Percentiles rank a stretch among this genome's conserved stretches.
Evolutionary conservation across 129 eudicot species (phyloP).

Genomic region (Flaveria sonorensis): DNA sequence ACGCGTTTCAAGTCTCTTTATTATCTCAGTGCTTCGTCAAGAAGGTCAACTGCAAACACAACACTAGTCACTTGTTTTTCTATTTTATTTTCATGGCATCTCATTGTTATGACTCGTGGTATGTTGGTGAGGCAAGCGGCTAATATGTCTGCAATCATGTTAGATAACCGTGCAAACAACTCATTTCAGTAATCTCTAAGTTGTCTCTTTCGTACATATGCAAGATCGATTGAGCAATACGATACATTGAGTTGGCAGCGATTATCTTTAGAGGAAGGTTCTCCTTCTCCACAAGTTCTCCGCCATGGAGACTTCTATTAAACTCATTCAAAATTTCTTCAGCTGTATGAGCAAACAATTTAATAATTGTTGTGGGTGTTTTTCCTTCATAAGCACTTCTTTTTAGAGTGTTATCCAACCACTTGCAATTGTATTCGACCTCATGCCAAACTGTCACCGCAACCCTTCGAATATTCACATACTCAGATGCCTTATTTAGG

Average conservation of each 20-base stretch:
- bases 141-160: slow-evolving; percentile 19
- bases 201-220: not conserved
- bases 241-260: slow-evolving; percentile 13
- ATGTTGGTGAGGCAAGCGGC: slow-evolving; percentile 23
- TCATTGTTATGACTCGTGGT: not conserved
- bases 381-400: slow-evolving; percentile 12
- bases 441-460: not conserved
- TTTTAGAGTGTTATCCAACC: not conserved
- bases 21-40: slow-evolving; percentile 3
- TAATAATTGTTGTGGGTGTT: not conserved
- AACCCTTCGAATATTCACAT: slow-evolving; percentile 7
- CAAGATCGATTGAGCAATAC: not conserved
- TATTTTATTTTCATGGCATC: not conserved
- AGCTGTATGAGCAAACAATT: not conserved
- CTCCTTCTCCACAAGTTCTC: not conserved
- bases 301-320: not conserved
- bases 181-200: not conserved
- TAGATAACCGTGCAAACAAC: not conserved
- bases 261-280: not conserved
- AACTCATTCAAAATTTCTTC: not conserved
- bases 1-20: not conserved
- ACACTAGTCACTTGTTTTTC: slow-evolving; percentile 17
- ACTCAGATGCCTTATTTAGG: not conserved
- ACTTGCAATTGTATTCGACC: not conserved
- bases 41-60: not conserved